These are phyloP conservation scores for Cladochytrium replicatum DNA, from an alignment of 192 early-diverging fungal species.

Conservation along the genomic window DNA sequence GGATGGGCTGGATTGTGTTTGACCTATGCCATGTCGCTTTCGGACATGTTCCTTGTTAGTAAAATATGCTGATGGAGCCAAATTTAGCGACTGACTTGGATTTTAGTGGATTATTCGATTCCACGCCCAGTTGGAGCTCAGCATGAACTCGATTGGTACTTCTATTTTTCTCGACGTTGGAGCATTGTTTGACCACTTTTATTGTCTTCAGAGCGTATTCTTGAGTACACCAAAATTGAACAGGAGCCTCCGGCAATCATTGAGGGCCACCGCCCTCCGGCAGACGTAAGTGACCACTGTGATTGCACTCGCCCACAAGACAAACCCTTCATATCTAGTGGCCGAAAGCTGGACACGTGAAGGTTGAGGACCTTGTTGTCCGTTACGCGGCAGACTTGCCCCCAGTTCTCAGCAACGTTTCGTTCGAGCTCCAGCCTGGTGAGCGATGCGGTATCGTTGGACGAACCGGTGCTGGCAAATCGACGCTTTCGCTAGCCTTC, in stretches of 20 bases:
- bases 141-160: constrained; percentile 62
- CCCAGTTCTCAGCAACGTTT: constrained; percentile 58
- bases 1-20: constrained; percentile 81
- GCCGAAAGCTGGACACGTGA: constrained; percentile 63
- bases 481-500: constrained; percentile 53
- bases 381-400: constrained; percentile 62
- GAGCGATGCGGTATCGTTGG: constrained; percentile 50
- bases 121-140: constrained; percentile 41
- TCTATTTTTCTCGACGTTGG: too few relatives aligned
- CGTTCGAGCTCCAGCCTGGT: constrained; percentile 53
- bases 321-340: too few relatives aligned
- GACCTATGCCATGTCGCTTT: constrained; percentile 75
- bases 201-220: constrained; percentile 62
- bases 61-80: too few relatives aligned
- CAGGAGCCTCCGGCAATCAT: constrained; percentile 65
- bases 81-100: too few relatives aligned
- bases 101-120: constrained; percentile 58
- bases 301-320: too few relatives aligned
- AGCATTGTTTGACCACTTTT: too few relatives aligned
- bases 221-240: constrained; percentile 72
- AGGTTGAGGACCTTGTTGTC: constrained; percentile 53
- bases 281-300: constrained; percentile 7
- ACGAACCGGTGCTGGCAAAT: constrained; percentile 30
- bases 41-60: constrained; percentile 63
- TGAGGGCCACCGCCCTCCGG: constrained; percentile 24